Base-by-base conservation (phyloP, 129 eudicot genomes). In the Lonicera japonica region DNA sequence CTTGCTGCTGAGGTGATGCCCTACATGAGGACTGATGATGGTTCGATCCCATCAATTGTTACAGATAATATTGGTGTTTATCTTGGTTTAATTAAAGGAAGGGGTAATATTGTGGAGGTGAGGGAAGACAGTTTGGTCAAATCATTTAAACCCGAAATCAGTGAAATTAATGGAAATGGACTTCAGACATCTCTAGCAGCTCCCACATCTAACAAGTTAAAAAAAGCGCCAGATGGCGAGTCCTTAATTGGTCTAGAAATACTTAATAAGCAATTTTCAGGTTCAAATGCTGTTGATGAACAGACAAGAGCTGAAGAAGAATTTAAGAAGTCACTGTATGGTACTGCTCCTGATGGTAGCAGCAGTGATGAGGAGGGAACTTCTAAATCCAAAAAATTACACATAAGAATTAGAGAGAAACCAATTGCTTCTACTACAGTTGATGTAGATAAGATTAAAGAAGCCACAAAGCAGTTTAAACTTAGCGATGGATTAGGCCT, bases 1-100 rank as follows among this genome's bases (percentile, higher is more conserved):
- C 79, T 92, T 16, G 99, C 99, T 58, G 99, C 95, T 38, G 95
- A 92, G 78, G 99, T 92, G 61, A 92, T 83, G 84, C 99, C 99
- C 25, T 92, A 88, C 80, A 92, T 92, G 99, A 85, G 68, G 75
- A 92, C 96, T 7, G 95, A 92, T 58, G 99, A 88, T 65, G 99
- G 99, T 13, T 79, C 95, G 17, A 88, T 92, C 60, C 96, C 99
- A 5, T 86, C 96, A 23, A 87, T 88, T 57, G 84, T 87, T 10
- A 82, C 96, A 0, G 99, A 92, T 64, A 96, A 92, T 39, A 85
- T 92, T 45, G 99, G 99, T 39, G 99, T 92, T 67, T 92, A 92
- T 62, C 85, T 92, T 0, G 99, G 99, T 21, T 73, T 85, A 34
- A 80, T 92, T 38, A 92, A 79, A 75, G 96, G 99, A 58, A 85